Conservation (phyloP, 2,329 filamentous ascomycete genomes). For the Apiospora marii region DNA sequence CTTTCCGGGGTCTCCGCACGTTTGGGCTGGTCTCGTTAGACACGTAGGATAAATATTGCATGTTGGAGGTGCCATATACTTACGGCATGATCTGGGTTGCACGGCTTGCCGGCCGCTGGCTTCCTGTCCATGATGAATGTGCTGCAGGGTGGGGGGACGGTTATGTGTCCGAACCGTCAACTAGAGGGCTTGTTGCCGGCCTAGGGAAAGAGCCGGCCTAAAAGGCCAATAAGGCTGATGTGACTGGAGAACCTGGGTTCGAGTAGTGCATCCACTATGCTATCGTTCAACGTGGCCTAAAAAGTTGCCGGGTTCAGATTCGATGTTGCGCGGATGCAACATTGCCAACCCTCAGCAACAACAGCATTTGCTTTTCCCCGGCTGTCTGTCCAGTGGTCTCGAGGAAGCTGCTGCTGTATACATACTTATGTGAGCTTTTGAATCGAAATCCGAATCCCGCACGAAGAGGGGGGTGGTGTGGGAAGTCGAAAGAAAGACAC, state of each 20-base stretch:
- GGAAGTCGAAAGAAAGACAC: not conserved
- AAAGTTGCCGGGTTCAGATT: not conserved
- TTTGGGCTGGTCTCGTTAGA: not conserved
- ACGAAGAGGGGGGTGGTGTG: not conserved
- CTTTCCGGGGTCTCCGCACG: not conserved
- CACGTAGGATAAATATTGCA: not conserved
- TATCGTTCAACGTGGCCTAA: not conserved
- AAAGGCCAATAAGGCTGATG: not conserved
- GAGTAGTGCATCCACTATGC: slow-evolving; percentile 13
- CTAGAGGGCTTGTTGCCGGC: not conserved
- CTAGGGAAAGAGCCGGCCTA: not conserved
- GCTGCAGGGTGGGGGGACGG: not conserved
- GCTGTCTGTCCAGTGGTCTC: not conserved
- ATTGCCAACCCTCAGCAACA: not conserved
- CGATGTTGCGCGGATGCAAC: not conserved
- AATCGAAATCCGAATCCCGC: not conserved
- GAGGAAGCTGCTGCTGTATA: not conserved
- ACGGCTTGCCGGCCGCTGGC: slow-evolving; percentile 6
- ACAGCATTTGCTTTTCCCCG: not conserved
- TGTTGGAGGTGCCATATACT: not conserved
- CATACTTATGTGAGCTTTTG: slow-evolving; percentile 8
- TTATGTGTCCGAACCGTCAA: not conserved
- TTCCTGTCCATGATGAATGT: slow-evolving; percentile 1
- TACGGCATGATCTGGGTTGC: not conserved
- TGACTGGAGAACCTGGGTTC: not conserved